phyloP scores from a whole-genome alignment of 2,329 filamentous ascomycete genomes.

The Colletotrichum acutatum region DNA sequence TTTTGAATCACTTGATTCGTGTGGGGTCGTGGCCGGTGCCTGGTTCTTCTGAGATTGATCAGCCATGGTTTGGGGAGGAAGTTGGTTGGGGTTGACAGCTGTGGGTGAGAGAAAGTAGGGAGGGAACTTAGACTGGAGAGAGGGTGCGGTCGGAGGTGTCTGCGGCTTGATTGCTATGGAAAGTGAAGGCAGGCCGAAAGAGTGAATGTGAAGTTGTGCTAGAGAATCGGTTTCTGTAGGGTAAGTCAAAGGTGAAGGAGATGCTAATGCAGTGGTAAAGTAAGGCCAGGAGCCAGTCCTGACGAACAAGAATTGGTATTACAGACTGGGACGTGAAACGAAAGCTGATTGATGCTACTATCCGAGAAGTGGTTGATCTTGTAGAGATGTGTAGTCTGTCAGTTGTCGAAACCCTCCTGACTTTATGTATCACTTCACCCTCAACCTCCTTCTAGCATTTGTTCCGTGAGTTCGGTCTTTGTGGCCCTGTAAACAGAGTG shows the following conservation, averaged over 20 bases:
- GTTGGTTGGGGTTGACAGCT: neutral
- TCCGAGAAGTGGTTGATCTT: neutral
- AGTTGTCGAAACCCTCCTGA: neutral
- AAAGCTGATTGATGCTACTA: neutral
- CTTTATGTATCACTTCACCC: neutral
- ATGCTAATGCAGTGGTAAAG: neutral
- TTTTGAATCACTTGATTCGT: neutral
- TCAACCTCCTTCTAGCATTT: neutral
- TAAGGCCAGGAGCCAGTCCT: neutral
- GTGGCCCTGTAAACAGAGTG: neutral
- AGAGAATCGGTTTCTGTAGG: neutral
- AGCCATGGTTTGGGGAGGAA: neutral
- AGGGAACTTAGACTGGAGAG: neutral
- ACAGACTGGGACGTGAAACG: neutral
- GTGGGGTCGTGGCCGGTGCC: no score
- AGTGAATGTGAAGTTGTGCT: neutral
- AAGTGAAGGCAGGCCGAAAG: neutral
- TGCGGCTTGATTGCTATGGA: neutral
- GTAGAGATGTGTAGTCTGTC: neutral
- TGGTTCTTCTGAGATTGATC: neutral
- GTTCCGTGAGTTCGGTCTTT: neutral
- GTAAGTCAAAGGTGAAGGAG: neutral
- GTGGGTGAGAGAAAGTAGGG: neutral
- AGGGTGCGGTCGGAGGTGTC: neutral
- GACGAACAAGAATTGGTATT: neutral